phyloP scores from a whole-genome alignment of 2,329 filamentous ascomycete genomes.

The Alternaria gaisen region DNA sequence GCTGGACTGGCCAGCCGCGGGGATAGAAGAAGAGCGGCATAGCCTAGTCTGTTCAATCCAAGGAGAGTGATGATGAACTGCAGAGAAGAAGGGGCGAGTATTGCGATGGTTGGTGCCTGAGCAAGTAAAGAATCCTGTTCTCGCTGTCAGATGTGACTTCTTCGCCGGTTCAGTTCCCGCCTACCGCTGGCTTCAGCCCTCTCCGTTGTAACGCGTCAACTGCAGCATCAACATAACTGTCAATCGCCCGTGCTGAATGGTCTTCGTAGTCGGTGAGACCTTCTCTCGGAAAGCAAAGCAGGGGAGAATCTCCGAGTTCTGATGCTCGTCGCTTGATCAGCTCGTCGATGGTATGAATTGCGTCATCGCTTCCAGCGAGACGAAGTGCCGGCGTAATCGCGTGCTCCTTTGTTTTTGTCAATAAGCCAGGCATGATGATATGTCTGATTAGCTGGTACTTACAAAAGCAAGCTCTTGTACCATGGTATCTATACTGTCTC shows the following conservation, averaged over 20 bases:
- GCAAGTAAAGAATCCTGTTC: slow-evolving; percentile 24
- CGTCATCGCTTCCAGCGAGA: slow-evolving; percentile 12
- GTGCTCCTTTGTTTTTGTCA: slow-evolving; percentile 15
- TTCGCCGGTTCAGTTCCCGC: background rate
- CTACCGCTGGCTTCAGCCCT: slow-evolving; percentile 33
- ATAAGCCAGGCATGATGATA: slow-evolving; percentile 23
- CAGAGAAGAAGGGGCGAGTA: slow-evolving; percentile 64
- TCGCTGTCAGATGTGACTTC: background rate
- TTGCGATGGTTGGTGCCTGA: slow-evolving; percentile 51
- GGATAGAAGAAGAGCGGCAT: slow-evolving; percentile 64
- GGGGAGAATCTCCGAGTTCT: slow-evolving; percentile 24
- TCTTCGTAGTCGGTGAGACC: slow-evolving; percentile 37
- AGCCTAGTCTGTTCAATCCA: slow-evolving; percentile 64
- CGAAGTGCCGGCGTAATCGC: slow-evolving; percentile 8
- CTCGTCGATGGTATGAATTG: slow-evolving; percentile 37
- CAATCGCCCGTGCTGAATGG: slow-evolving; percentile 35
- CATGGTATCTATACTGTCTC: background rate
- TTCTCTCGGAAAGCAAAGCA: slow-evolving; percentile 36
- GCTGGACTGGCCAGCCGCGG: slow-evolving; percentile 63
- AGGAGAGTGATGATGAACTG: slow-evolving; percentile 65
- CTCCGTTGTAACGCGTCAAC: slow-evolving; percentile 28
- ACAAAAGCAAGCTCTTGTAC: background rate
- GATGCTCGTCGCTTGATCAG: slow-evolving; percentile 31
- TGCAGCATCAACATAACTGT: slow-evolving; percentile 23
- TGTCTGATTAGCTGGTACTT: background rate